These are phyloP conservation scores for Annona squamosa DNA, from an alignment of 164 flowering plant species.

Conservation along the genomic window DNA sequence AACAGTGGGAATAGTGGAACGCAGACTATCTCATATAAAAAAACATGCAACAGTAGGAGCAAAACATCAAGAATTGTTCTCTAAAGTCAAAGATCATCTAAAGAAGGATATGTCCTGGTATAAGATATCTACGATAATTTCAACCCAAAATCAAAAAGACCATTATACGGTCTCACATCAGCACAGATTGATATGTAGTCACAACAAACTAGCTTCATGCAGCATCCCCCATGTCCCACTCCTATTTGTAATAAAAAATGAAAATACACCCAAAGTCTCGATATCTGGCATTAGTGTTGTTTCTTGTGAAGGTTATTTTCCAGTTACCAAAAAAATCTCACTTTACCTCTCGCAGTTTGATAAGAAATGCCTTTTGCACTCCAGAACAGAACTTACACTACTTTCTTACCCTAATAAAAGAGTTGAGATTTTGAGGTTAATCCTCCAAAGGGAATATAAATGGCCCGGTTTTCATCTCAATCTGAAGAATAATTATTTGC, in stretches of 20 bases:
- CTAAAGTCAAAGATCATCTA: neutral
- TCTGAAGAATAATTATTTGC: neutral
- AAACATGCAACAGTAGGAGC: neutral
- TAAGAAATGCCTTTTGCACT: neutral
- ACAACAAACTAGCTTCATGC: neutral
- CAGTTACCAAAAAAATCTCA: neutral
- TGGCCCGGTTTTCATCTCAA: neutral
- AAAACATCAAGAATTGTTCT: neutral
- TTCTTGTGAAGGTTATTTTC: neutral
- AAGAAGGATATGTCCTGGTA: neutral
- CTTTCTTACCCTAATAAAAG: neutral
- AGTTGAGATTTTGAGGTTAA: neutral
- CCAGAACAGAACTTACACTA: neutral
- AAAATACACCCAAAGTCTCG: neutral
- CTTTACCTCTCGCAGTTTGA: neutral
- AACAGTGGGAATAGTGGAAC: neutral
- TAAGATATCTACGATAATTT: neutral
- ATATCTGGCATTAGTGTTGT: neutral
- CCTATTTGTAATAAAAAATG: neutral
- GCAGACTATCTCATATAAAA: neutral
- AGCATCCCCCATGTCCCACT: neutral
- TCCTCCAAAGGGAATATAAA: neutral
- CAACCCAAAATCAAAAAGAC: neutral
- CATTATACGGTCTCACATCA: neutral
- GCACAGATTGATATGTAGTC: neutral